phyloP scores from a whole-genome alignment of 116 monocot species.

The Zostera marina region DNA sequence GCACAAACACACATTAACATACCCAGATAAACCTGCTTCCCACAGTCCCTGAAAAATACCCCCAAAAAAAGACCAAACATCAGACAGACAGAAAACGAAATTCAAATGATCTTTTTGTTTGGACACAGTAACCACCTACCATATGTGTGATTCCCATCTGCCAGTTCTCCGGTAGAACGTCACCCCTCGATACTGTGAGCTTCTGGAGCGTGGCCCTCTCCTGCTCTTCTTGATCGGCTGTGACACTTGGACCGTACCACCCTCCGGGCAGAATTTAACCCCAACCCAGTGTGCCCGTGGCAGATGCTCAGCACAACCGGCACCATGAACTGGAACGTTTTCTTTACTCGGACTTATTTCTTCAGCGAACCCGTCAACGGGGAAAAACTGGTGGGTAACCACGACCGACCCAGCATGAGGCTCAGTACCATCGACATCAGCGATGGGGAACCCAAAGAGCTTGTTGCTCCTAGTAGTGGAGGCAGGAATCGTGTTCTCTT shows the following conservation, averaged over 20 bases:
- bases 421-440: not conserved
- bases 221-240: slow-evolving; percentile 64
- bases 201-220: slow-evolving; percentile 70
- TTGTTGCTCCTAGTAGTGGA: slow-evolving; percentile 5
- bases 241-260: slow-evolving; percentile 8
- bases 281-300: slow-evolving; percentile 40
- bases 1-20: too few species aligned
- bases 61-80: not conserved
- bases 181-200: slow-evolving; percentile 90
- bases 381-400: slow-evolving; percentile 65
- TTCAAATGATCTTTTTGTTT: not conserved
- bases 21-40: slow-evolving; percentile 93
- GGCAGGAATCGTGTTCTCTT: not conserved
- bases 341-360: slow-evolving; percentile 1
- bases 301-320: not conserved
- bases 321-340: not conserved
- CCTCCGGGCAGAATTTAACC: slow-evolving; percentile 22
- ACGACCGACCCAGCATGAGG: not conserved
- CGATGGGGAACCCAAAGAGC: slow-evolving; percentile 14
- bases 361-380: slow-evolving; percentile 1
- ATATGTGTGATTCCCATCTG: slow-evolving; percentile 93
- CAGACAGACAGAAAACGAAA: not conserved
- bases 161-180: slow-evolving; percentile 92
- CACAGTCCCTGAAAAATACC: slow-evolving; percentile 56
- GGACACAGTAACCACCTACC: slow-evolving; percentile 19